phyloP scores from a whole-genome alignment of 352 stramenopile species.

The Phytophthora constricta region DNA sequence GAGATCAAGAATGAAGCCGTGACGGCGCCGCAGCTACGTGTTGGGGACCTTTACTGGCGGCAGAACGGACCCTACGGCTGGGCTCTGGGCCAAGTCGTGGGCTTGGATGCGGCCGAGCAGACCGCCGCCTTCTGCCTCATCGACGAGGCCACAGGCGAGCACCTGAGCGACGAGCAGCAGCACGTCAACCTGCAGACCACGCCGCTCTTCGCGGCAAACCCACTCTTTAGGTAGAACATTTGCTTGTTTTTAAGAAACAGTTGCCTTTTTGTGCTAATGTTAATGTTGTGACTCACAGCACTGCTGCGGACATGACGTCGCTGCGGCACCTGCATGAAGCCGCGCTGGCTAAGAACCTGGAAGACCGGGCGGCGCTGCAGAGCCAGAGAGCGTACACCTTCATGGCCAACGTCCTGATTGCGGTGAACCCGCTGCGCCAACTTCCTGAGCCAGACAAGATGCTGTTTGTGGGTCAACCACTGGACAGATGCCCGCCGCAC shows the following conservation, averaged over 20 bases:
- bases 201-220: conserved; percentile 76
- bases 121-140: conserved; percentile 57
- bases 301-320: conserved; percentile 85
- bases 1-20: conserved; percentile 26
- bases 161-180: conserved; percentile 26
- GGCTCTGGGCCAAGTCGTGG: conserved; percentile 72
- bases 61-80: conserved; percentile 70
- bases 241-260: conserved; percentile 18
- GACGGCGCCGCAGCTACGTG: conserved; percentile 39
- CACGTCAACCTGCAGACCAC: conserved; percentile 53
- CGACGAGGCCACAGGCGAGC: conserved; percentile 72
- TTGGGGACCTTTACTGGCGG: conserved; percentile 87
- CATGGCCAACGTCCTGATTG: conserved; percentile 89
- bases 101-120: conserved; percentile 45
- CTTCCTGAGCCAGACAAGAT: conserved; percentile 78
- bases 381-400: conserved; percentile 88
- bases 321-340: conserved; percentile 86
- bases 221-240: conserved; percentile 56
- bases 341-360: conserved; percentile 87
- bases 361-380: conserved; percentile 77
- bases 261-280: conserved; percentile 5
- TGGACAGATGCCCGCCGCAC: conserved; percentile 77
- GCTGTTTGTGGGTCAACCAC: conserved; percentile 69
- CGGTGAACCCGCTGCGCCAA: conserved; percentile 81
- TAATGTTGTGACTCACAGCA: conserved; percentile 32